A percentile compares a stretch with the other conserved stretches of the same genome.
Conservation (phyloP, 257 asterid genomes). For the Solanum bulbocastanum region DNA sequence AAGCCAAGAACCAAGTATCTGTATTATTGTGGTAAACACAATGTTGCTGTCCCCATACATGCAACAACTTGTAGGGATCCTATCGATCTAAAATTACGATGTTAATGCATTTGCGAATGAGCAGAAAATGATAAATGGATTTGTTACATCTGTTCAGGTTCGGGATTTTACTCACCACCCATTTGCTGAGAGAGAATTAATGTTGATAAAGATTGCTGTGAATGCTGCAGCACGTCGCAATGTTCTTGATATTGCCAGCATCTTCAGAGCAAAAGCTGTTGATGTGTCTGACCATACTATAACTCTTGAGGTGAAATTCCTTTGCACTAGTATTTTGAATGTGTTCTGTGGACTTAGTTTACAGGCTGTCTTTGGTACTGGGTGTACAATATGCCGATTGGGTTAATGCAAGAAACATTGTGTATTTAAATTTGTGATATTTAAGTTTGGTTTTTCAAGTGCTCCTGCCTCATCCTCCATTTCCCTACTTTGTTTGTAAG, state of each 20-base stretch:
- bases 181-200: slow-evolving; percentile 87
- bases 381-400: neutral
- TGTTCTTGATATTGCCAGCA: slow-evolving; percentile 96
- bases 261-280: slow-evolving; percentile 94
- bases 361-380: neutral
- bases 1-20: neutral
- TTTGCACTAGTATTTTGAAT: neutral
- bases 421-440: neutral
- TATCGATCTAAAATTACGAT: neutral
- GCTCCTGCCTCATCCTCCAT: neutral
- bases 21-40: neutral
- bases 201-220: slow-evolving; percentile 83
- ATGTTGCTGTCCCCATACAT: neutral
- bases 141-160: slow-evolving; percentile 41
- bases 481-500: neutral
- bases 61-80: neutral
- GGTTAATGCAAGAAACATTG: neutral
- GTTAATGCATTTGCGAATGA: slow-evolving; percentile 6
- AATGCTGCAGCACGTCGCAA: slow-evolving; percentile 85
- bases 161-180: slow-evolving; percentile 80
- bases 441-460: neutral
- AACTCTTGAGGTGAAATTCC: slow-evolving; percentile 67
- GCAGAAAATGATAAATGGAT: slow-evolving; percentile 2
- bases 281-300: slow-evolving; percentile 97
- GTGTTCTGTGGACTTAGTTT: neutral